These are phyloP conservation scores for Collariella sp. DNA, from an alignment of 495 filamentous ascomycete species.

Conservation along the genomic window DNA sequence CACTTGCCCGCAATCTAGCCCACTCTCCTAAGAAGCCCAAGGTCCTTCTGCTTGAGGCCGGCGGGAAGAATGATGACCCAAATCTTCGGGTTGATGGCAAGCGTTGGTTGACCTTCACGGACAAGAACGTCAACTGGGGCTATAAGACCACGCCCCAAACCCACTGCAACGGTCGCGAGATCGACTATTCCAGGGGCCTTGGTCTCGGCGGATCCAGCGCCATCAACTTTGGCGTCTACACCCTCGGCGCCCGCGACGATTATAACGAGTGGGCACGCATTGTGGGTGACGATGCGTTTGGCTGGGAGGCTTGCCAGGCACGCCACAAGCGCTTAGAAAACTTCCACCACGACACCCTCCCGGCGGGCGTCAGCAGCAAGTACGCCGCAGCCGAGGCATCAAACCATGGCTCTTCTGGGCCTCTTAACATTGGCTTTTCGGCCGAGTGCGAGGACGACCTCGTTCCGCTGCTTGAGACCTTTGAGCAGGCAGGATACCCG, in stretches of 20 bases:
- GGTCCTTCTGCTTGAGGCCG: conserved; percentile 54
- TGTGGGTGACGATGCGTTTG: conserved; percentile 37
- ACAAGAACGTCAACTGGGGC: conserved; percentile 47
- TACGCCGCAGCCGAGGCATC: conserved; percentile 24
- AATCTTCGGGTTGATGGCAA: conserved; percentile 43
- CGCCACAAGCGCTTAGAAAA: conserved; percentile 47
- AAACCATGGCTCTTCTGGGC: conserved; percentile 45
- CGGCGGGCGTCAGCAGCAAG: conserved; percentile 26
- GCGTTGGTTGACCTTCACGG: conserved; percentile 43
- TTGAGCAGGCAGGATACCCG: conserved; percentile 39
- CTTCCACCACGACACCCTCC: conserved; percentile 40
- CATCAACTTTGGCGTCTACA: conserved; percentile 57
- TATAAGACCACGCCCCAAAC: conserved; percentile 52
- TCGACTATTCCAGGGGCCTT: conserved; percentile 51
- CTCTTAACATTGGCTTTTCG: conserved; percentile 40
- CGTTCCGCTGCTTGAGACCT: conserved; percentile 26
- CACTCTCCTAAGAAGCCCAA: conserved; percentile 34
- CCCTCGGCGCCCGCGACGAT: conserved; percentile 49
- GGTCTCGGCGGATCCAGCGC: conserved; percentile 53
- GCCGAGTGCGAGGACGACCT: conserved; percentile 44
- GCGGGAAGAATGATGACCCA: conserved; percentile 40
- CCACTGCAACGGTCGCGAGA: conserved; percentile 39
- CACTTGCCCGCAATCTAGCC: conserved; percentile 42
- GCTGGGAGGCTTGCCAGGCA: conserved; percentile 41
- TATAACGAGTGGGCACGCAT: conserved; percentile 47